phyloP scores from a whole-genome alignment of 2,329 filamentous ascomycete genomes.

The Eutypa lata region DNA sequence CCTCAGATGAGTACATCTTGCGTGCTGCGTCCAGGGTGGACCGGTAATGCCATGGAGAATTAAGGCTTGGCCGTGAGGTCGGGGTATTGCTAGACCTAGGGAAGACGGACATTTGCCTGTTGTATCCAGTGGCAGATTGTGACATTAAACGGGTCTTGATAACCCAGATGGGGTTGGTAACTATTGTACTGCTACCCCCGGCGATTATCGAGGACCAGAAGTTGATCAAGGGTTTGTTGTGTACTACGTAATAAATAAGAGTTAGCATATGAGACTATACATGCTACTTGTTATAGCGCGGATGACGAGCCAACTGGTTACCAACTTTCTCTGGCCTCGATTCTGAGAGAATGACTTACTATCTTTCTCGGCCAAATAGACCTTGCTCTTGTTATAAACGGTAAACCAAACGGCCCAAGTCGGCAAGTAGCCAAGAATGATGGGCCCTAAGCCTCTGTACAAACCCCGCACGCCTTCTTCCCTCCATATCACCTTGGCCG shows the following conservation, averaged over 20 bases:
- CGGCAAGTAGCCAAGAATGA: slow-evolving; percentile 91
- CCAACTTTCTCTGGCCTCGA: not conserved
- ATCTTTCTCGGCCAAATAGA: slow-evolving; percentile 64
- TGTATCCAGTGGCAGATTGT: slow-evolving; percentile 58
- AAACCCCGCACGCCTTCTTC: slow-evolving; percentile 87
- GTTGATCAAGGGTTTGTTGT: slow-evolving; percentile 74
- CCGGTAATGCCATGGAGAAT: slow-evolving; percentile 85
- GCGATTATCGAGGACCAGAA: slow-evolving; percentile 89
- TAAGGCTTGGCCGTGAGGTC: slow-evolving; percentile 51
- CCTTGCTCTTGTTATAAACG: slow-evolving; percentile 88
- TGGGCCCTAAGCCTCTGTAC: slow-evolving; percentile 90
- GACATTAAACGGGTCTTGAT: slow-evolving; percentile 99
- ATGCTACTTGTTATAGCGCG: not conserved
- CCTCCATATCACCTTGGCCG: slow-evolving; percentile 77
- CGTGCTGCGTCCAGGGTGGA: slow-evolving; percentile 86
- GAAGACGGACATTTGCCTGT: slow-evolving; percentile 42
- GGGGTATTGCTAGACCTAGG: slow-evolving; percentile 52
- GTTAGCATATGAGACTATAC: slow-evolving; percentile 9
- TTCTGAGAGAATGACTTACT: slow-evolving; percentile 42
- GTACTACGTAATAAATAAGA: slow-evolving; percentile 25
- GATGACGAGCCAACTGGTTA: not conserved
- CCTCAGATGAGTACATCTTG: slow-evolving; percentile 94
- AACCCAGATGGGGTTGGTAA: slow-evolving; percentile 98
- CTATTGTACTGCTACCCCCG: slow-evolving; percentile 87
- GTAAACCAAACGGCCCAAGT: slow-evolving; percentile 99